Percentiles rank a stretch among this genome's conserved stretches.
phyloP scores from a whole-genome alignment of 805 yeast species.

The Wickerhamomyces hampshirensis region DNA sequence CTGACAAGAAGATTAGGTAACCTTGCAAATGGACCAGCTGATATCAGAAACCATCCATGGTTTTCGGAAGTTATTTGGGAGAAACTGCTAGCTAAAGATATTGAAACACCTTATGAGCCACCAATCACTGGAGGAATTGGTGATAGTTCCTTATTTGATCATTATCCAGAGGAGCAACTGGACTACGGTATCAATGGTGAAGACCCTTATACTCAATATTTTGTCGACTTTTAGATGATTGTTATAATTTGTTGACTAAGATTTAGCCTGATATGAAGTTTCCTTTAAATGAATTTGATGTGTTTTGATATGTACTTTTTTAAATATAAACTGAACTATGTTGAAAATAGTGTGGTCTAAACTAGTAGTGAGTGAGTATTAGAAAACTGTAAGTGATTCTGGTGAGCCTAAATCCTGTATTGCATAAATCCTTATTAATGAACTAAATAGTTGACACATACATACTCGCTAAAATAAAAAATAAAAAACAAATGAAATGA shows the following conservation, averaged over 20 bases:
- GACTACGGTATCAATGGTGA: constrained; percentile 78
- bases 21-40: constrained; percentile 77
- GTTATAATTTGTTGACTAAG: too few species aligned
- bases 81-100: constrained; percentile 73
- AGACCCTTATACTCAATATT: constrained; percentile 67
- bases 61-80: constrained; percentile 93
- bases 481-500: too few species aligned
- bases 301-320: not conserved
- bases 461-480: too few species aligned
- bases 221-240: constrained; percentile 50
- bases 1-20: constrained; percentile 83
- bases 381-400: too few species aligned
- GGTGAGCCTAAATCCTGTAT: too few species aligned
- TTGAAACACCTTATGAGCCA: constrained; percentile 95
- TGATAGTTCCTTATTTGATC: constrained; percentile 79
- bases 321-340: too few species aligned
- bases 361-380: too few species aligned
- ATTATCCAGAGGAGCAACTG: constrained; percentile 77
- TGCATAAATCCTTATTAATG: too few species aligned
- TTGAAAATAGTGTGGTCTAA: too few species aligned
- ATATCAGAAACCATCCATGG: constrained; percentile 87
- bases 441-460: too few species aligned
- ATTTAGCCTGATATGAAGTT: too few species aligned
- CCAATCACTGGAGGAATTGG: constrained; percentile 93
- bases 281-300: too few species aligned